Evolutionary conservation across 2,329 filamentous ascomycete species (phyloP), one percentile per base, ranked within the genome.

Genomic region (Hymenoscyphus repandus): DNA sequence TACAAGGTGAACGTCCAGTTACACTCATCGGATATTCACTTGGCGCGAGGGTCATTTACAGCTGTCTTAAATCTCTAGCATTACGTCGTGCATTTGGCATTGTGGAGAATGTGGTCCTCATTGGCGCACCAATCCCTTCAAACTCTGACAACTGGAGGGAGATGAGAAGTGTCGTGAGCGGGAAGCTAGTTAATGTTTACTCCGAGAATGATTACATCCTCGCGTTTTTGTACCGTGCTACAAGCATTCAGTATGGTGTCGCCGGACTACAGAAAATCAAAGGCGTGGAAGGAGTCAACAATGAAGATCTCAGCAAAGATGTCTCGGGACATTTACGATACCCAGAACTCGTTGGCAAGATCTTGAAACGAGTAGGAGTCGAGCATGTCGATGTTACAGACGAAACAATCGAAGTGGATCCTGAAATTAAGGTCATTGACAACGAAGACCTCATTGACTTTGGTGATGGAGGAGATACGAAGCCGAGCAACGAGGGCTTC

Each of bases 151-250:
- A 88, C 47, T 96, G 92, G 91, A 76, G 86, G 27, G 76, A 82
- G 5, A 78, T 96, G 64, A 83, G 88, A 56, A 85, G 82, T 52
- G 87, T 92, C 2, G 89, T 95, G 3, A 78, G 82, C 37, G 90
- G 91, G 0, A 82, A 90, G 18, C 74, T 96, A n/a, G 78, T 96
- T 63, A 97, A 96, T 60, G 90, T 93, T 3, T 96, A 85, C 66
- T 95, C 88, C 1, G 83, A 86, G 46, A 88, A 89, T 42, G 92
- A 97, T 67, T 90, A 89, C 58, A 83, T 96, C 20, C 82, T 97
- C 2, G 90, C 83, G 1, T 95, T 96, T 66, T 74, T 96, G 36
- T 95, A 92, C 66, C 84, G 92, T 45, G 88, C 83, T 2, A 88
- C 86, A 48, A 90, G 85, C 59, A 79, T 92, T 45, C 85, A 93